These are phyloP conservation scores for Echites panduratus DNA, from an alignment of 257 asterid genomes.

Conservation along the genomic window DNA sequence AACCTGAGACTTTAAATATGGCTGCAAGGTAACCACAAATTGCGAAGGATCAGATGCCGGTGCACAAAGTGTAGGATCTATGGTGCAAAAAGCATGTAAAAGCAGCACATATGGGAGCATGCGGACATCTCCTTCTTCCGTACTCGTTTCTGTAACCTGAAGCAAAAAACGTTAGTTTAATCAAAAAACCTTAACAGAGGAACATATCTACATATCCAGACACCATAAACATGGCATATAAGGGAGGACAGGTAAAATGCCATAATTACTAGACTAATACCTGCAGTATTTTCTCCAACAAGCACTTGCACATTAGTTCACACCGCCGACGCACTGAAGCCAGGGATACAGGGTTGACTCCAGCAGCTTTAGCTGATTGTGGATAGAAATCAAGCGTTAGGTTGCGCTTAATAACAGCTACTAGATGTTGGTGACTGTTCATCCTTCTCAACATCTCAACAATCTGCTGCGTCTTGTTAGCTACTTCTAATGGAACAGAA, in stretches of 20 bases:
- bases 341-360: slow-evolving; percentile 80
- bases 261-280: slow-evolving; percentile 25
- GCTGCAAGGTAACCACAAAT: slow-evolving; percentile 89
- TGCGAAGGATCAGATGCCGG: slow-evolving; percentile 97
- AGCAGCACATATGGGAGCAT: slow-evolving; percentile 92
- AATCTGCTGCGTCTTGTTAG: slow-evolving; percentile 90
- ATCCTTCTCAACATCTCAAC: slow-evolving; percentile 84
- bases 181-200: slow-evolving; percentile 1
- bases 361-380: slow-evolving; percentile 93
- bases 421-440: slow-evolving; percentile 74
- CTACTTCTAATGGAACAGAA: slow-evolving; percentile 84
- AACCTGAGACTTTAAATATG: slow-evolving; percentile 95
- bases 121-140: slow-evolving; percentile 64
- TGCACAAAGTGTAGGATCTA: slow-evolving; percentile 83
- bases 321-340: slow-evolving; percentile 97
- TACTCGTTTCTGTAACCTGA: slow-evolving; percentile 77
- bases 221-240: slow-evolving; percentile 16
- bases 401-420: slow-evolving; percentile 69
- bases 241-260: background rate
- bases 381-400: slow-evolving; percentile 94
- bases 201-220: slow-evolving; percentile 1
- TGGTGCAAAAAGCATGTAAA: slow-evolving; percentile 86
- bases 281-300: slow-evolving; percentile 88
- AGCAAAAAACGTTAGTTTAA: slow-evolving; percentile 7
- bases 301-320: slow-evolving; percentile 95